Base-by-base conservation (phyloP, 2,329 filamentous ascomycete species). In the Mollisiaceae sp. region DNA sequence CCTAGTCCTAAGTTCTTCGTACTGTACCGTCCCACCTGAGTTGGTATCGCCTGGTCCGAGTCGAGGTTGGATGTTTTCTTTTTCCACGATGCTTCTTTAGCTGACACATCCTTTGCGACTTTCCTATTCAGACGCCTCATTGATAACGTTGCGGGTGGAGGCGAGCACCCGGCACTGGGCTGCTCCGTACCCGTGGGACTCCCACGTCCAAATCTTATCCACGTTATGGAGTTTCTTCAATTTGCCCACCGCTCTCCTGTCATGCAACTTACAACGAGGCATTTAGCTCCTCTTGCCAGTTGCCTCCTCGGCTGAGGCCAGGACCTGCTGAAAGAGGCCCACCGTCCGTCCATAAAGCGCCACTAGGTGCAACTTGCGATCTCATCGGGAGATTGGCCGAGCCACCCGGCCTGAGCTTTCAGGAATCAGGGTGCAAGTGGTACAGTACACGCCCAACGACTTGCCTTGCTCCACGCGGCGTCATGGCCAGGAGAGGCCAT, bases 81-180 rank as follows among this genome's bases (percentile, higher is more conserved):
- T 57, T 57, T 57, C 55, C 35, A 39, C 18, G 4, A 24, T 57
- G 32, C 35, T 57, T 57, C 32, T 57, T 39, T 39, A 20, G n/a
- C 35, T 32, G 27, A 32, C 27, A 32, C 27, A 9, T 57, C 15
- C 52, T 14, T 41, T 57, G 55, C 15, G 36, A 20, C 55, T 57
- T 57, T 38, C 35, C 35, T 57, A 22, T 39, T 39, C n/a, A 22
- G n/a, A 57, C 55, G 32, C 32, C 32, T 39, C 15, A 22, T 39
- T 57, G 55, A 57, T 57, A 57, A 57, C 55, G 55, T 57, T 41
- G 36, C 36, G 55, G 36, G 55, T 39, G 32, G 55, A 57, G 11
- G 52, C 52, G 52, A n/a, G n/a, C 22, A 32, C 27, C 18, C 11
- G 14, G 15, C 15, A 56, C 20, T 20, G 32, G 8, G 9, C 20